Evolutionary conservation across 805 yeast species (phyloP).

Genomic region (Nakazawaea wickerhamii): DNA sequence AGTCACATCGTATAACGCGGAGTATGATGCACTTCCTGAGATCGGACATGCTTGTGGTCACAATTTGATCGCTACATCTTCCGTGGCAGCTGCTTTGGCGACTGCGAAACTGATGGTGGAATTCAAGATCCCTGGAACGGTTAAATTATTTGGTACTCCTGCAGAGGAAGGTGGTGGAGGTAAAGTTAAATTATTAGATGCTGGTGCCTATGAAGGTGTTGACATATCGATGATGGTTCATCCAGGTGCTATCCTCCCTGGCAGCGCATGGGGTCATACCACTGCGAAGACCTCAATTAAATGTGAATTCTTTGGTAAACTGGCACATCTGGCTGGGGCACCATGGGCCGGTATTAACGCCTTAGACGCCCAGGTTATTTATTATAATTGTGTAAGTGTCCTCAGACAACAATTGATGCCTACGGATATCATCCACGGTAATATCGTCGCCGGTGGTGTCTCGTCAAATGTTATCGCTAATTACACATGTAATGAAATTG

Average conservation of each 20-base stretch:
- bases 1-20: slow-evolving; percentile 23
- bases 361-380: slow-evolving; percentile 23
- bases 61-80: slow-evolving; percentile 22
- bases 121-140: slow-evolving; percentile 22
- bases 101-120: slow-evolving; percentile 19
- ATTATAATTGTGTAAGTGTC: slow-evolving; percentile 22
- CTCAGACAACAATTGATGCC: slow-evolving; percentile 24
- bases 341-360: slow-evolving; percentile 28
- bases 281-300: slow-evolving; percentile 16
- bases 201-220: slow-evolving; percentile 23
- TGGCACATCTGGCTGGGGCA: slow-evolving; percentile 25
- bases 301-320: slow-evolving; percentile 21
- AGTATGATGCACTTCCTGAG: slow-evolving; percentile 24
- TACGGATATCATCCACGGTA: slow-evolving; percentile 22
- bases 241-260: slow-evolving; percentile 16
- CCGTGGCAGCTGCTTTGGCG: slow-evolving; percentile 19
- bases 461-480: slow-evolving; percentile 24
- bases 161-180: slow-evolving; percentile 28
- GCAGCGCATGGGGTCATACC: slow-evolving; percentile 17
- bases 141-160: slow-evolving; percentile 25
- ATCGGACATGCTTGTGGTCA: slow-evolving; percentile 29
- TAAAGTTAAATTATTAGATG: slow-evolving; percentile 19
- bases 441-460: slow-evolving; percentile 20
- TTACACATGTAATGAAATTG: slow-evolving; percentile 17
- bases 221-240: slow-evolving; percentile 25